A percentile compares a stretch with the other conserved stretches of the same genome.
These are phyloP conservation scores for Tillandsia fasciculata DNA, from an alignment of 176 grass and related monocot genomes.

Conservation along the genomic window DNA sequence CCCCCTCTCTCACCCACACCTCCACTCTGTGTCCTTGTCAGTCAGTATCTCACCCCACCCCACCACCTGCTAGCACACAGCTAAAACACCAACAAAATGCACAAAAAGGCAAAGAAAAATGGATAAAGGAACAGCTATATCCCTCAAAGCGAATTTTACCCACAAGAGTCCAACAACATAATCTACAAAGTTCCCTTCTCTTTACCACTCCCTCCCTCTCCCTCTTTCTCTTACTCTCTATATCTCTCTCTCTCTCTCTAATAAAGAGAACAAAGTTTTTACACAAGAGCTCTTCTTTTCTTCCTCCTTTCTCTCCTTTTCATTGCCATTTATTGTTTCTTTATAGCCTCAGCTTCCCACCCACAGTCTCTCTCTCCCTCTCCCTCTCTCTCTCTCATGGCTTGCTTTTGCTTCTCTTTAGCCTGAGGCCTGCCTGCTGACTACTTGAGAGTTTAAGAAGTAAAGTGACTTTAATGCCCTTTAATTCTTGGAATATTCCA, in stretches of 20 bases:
- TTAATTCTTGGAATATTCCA: too few species aligned
- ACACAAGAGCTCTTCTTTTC: slow-evolving; percentile 1
- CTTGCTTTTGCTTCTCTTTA: too few species aligned
- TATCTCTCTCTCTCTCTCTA: slow-evolving; percentile 2
- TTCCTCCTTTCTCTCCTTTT: slow-evolving; percentile 30
- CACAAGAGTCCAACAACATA: slow-evolving; percentile 7
- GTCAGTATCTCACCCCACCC: not conserved
- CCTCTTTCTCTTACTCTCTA: not conserved
- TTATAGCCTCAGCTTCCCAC: slow-evolving; percentile 20
- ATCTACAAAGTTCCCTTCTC: not conserved
- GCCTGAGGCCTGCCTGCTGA: too few species aligned
- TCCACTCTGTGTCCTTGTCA: slow-evolving; percentile 8
- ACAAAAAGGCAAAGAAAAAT: not conserved
- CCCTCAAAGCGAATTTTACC: slow-evolving; percentile 27
- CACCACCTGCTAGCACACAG: slow-evolving; percentile 1
- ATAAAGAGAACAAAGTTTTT: slow-evolving; percentile 13
- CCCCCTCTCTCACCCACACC: slow-evolving; percentile 13
- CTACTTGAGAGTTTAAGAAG: not conserved
- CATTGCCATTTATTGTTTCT: slow-evolving; percentile 30
- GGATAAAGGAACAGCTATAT: slow-evolving; percentile 33
- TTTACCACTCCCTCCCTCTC: not conserved
- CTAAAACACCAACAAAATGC: not conserved
- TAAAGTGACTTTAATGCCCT: slow-evolving; percentile 1
- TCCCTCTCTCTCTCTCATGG: slow-evolving; percentile 4
- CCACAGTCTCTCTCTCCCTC: slow-evolving; percentile 9